Evolutionary conservation across 2,329 filamentous ascomycete species (phyloP).

Genomic region (Cordyceps sp.): DNA sequence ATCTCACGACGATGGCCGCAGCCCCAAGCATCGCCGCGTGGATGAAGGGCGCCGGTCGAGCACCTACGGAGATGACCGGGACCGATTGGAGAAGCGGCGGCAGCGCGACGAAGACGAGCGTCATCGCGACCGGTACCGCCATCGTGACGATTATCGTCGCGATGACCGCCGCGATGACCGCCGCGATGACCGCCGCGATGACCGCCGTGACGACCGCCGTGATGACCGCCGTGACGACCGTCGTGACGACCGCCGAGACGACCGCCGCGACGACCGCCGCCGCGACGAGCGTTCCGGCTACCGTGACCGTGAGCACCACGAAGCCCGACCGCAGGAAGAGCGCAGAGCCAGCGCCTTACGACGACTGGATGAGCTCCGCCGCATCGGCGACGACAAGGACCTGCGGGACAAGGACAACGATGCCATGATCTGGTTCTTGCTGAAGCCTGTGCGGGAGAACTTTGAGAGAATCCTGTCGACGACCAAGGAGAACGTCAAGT

Average conservation of each 20-base stretch:
- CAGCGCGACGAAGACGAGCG: conserved; percentile 10
- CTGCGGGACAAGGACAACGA: conserved; percentile 27
- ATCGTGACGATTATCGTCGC: conserved; percentile 16
- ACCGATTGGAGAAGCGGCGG: conserved; percentile 13
- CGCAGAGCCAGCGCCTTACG: conserved; percentile 22
- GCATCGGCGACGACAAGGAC: conserved; percentile 31
- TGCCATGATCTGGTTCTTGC: conserved; percentile 28
- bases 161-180: conserved; percentile 14
- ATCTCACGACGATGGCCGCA: conserved; percentile 24
- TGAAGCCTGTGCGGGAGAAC: conserved; percentile 43
- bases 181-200: conserved; percentile 9
- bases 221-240: conserved; percentile 9
- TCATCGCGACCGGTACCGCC: conserved; percentile 16
- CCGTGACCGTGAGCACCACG: conserved; percentile 9
- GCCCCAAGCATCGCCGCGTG: conserved; percentile 23
- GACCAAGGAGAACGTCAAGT: conserved; percentile 44
- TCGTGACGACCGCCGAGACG: conserved; percentile 10
- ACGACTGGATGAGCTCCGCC: conserved; percentile 24
- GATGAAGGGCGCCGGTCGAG: conserved; percentile 22
- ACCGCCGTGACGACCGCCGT: conserved; percentile 15
- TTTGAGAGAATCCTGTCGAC: conserved; percentile 42
- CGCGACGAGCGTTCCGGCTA: conserved; percentile 7
- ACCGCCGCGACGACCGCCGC: conserved; percentile 7
- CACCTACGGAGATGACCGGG: conserved; percentile 19
- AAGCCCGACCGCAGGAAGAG: conserved; percentile 19